Evolutionary conservation across 345 rosid genomes (phyloP).

Genomic region (Murraya paniculata): DNA sequence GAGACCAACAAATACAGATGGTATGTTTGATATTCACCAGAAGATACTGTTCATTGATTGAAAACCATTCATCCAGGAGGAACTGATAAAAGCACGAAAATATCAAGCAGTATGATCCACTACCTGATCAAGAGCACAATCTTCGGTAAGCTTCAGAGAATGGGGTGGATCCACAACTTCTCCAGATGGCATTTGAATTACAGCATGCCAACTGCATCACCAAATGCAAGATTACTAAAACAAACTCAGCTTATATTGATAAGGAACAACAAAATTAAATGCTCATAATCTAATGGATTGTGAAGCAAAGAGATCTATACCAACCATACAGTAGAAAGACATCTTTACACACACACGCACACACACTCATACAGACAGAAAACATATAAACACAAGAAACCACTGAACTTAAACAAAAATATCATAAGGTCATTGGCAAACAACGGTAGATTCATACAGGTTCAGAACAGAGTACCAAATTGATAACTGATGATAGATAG

Average conservation of each 20-base stretch:
- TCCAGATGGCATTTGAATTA: slow-evolving; percentile 67
- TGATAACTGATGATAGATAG: not conserved
- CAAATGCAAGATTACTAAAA: slow-evolving; percentile 4
- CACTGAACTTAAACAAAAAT: not conserved
- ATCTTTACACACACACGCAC: no score
- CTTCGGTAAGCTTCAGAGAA: slow-evolving; percentile 67
- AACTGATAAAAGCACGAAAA: slow-evolving; percentile 6
- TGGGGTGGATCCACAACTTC: slow-evolving; percentile 67
- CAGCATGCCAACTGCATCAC: slow-evolving; percentile 70
- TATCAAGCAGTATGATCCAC: slow-evolving; percentile 7
- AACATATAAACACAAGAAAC: not conserved
- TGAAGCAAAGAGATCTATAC: not conserved
- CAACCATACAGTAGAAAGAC: not conserved
- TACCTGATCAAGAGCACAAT: slow-evolving; percentile 64
- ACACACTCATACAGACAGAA: not conserved
- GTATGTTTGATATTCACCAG: not conserved
- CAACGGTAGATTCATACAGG: not conserved
- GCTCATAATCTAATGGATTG: not conserved
- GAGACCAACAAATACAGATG: not conserved
- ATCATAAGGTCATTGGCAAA: not conserved
- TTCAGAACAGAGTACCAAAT: not conserved
- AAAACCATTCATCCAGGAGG: slow-evolving; percentile 2
- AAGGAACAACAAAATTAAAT: not conserved
- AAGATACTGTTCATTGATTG: not conserved
- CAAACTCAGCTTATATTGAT: slow-evolving; percentile 3